Base-by-base conservation (phyloP, 805 yeast species). In the Torulaspora microellipsoides region DNA sequence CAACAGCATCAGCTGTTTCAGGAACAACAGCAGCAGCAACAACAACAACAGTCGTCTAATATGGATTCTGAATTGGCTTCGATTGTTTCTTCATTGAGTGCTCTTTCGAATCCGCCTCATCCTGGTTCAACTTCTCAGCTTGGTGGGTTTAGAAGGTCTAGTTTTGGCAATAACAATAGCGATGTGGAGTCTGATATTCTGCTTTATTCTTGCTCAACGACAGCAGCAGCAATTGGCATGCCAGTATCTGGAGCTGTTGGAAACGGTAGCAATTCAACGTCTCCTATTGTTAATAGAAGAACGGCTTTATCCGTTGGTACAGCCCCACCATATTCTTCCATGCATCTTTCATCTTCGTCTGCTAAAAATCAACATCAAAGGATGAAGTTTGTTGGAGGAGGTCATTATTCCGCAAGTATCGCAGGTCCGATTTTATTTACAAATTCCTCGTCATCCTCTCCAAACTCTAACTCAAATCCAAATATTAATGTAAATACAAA, bases 11-110 rank as follows among this genome's bases (percentile, higher is more conserved):
- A 34, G 32, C 28, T 36, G 8, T n/a, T n/a, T n/a, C 14, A 36
- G 25, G 25, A 40, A 10, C 36, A 31, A 43, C 28, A 34, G 32
- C 28, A 39, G 8, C 14, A 36, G 25, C 29, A 40, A 10, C 36
- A 31, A 43, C 28, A 34, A 30, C 23, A 27, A 33, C 23, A 48
- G 52, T 20, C 25, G 8, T 20, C 25, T 7, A 20, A 3, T 20
- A 53, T 64, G 51, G 63, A 62, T 46, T 54, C 62, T 14, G 67
- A 64, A 42, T 45, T 64, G 34, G 65, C 64, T 11, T 62, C 66
- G 32, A 65, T 64, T 29, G 66, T 66, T 4, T 60, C 68, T 7
- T 64, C 69, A n/a, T 48, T 65, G 36, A 62, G 66, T 40, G 66
- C 65, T 12, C 52, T 59, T 27, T 62, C 68, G 9, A 56, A 55